Base-by-base conservation (phyloP, 179 eudicot species). In the Spinacia oleracea region DNA sequence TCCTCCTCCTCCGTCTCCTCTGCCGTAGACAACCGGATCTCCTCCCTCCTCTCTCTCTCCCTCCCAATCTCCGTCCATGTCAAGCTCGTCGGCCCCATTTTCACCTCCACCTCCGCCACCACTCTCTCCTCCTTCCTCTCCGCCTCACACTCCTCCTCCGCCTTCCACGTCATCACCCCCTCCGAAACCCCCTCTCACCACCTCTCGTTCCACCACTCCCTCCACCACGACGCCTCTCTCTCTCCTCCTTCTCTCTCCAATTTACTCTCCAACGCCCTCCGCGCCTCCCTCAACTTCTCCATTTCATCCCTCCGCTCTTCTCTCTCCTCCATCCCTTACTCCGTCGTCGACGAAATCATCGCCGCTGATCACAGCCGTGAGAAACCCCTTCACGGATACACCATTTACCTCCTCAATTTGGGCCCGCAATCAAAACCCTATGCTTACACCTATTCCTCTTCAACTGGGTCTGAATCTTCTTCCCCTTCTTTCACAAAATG, bases 11-110 rank as follows among this genome's bases (percentile, higher is more conserved):
- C 89, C 72, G 40, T 38, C 40, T 38, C 40, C 40, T 4, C 82
- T 84, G 5, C 81, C 74, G 7, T 27, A 21, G 73, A 43, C 56
- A 70, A 84, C 84, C 78, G 83, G 60, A 88, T 87, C 84, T 77
- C 88, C 81, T 67, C 88, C 73, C 88, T 89, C 81, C 78, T 76
- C 72, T 81, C 89, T 27, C 76, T 90, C 84, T 69, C 89, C 76
- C 78, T 90, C 82, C 94, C 96, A 34, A 35, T 89, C 88, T 74
- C 87, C 76, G 42, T 93, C 91, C 87, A 88, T 71, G 73, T 93
- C 89, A 86, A 83, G 53, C 91, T 93, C 74, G 89, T 93, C 38
- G 98, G 96, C 81, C 38, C 90, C 80, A 53, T 87, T 80, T 81
- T 86, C 84, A 55, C 90, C 82, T 35, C 92, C 70, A 25, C 91